phyloP scores from a whole-genome alignment of 208 protist genomes.

The Porcisia hertigi region DNA sequence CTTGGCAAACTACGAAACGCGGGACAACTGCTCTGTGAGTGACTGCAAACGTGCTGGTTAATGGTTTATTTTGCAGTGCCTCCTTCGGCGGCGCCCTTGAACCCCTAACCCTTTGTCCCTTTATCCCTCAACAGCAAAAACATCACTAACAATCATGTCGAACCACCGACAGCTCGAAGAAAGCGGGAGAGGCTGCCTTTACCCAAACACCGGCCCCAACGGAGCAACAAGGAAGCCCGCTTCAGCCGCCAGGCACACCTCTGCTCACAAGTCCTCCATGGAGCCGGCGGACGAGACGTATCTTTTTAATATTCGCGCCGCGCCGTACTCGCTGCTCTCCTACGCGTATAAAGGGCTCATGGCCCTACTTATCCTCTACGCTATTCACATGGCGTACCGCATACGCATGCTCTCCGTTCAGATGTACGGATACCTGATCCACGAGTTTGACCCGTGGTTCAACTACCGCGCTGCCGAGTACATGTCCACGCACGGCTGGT shows the following conservation, averaged over 20 bases:
- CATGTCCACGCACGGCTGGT: conserved; percentile 91
- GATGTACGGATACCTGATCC: conserved; percentile 89
- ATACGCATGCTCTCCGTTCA: conserved; percentile 74
- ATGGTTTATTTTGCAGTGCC: not conserved
- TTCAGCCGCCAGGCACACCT: not conserved
- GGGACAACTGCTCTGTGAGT: not conserved
- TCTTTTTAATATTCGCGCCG: conserved; percentile 15
- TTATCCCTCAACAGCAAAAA: too few relatives aligned
- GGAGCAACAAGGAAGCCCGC: too few relatives aligned
- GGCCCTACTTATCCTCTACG: conserved; percentile 18
- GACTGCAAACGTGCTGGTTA: not conserved
- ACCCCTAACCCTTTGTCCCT: too few relatives aligned
- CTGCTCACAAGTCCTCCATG: not conserved
- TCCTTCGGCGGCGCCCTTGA: not conserved
- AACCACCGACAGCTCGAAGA: too few relatives aligned
- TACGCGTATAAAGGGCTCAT: conserved; percentile 16
- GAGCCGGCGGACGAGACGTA: conserved; percentile 13
- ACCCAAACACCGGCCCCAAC: not conserved
- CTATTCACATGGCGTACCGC: conserved; percentile 23
- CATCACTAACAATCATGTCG: too few relatives aligned
- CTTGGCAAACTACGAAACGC: too few relatives aligned
- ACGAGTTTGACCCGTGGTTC: conserved; percentile 95
- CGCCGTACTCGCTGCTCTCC: conserved; percentile 19
- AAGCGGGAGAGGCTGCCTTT: not conserved
- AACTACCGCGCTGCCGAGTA: conserved; percentile 94